phyloP scores from a whole-genome alignment of 2,329 filamentous ascomycete species.

The Microsporum canis region DNA sequence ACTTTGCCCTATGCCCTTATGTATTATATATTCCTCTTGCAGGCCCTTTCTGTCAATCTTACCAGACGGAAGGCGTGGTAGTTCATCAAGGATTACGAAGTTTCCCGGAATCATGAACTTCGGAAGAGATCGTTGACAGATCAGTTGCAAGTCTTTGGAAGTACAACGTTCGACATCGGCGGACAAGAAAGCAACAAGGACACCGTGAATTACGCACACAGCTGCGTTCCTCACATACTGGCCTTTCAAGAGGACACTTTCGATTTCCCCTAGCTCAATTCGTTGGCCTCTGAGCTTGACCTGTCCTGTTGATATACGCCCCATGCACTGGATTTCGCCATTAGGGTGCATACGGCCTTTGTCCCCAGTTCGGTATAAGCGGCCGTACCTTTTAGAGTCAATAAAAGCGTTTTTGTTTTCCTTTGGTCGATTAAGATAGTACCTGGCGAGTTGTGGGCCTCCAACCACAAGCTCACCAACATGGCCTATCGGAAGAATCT shows the following conservation, averaged over 20 bases:
- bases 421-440: slow-evolving; percentile 69
- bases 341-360: slow-evolving; percentile 57
- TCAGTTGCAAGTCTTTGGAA: slow-evolving; percentile 40
- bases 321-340: slow-evolving; percentile 70
- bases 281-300: slow-evolving; percentile 78
- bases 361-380: slow-evolving; percentile 75
- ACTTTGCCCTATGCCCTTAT: slow-evolving; percentile 16
- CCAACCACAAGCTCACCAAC: slow-evolving; percentile 72
- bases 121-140: slow-evolving; percentile 65
- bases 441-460: slow-evolving; percentile 65
- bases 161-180: slow-evolving; percentile 35
- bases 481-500: slow-evolving; percentile 53
- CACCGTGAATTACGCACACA: slow-evolving; percentile 55
- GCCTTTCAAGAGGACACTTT: slow-evolving; percentile 55
- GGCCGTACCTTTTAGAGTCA: slow-evolving; percentile 50
- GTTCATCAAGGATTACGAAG: slow-evolving; percentile 49
- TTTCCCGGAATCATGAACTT: slow-evolving; percentile 73
- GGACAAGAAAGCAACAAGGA: slow-evolving; percentile 64
- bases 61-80: slow-evolving; percentile 70
- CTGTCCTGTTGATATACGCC: slow-evolving; percentile 67
- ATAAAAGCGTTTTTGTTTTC: slow-evolving; percentile 65
- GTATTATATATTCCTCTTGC: slow-evolving; percentile 41
- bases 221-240: slow-evolving; percentile 53
- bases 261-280: slow-evolving; percentile 77
- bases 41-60: slow-evolving; percentile 65